A percentile compares a stretch with the other conserved stretches of the same genome.
phyloP scores from a whole-genome alignment of 306 rosid genomes.

The Purshia tridentata region DNA sequence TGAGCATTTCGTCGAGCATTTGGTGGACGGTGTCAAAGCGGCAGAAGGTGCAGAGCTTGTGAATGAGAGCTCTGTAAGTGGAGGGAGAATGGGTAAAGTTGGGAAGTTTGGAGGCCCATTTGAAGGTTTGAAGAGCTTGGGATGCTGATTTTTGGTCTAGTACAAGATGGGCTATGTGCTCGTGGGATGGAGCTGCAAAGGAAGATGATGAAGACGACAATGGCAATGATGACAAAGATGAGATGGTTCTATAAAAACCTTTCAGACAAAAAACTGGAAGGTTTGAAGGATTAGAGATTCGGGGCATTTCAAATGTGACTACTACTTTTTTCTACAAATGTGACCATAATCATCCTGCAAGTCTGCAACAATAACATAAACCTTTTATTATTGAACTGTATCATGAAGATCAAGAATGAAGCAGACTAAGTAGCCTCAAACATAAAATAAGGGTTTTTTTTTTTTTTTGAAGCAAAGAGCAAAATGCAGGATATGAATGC shows the following conservation, averaged over 20 bases:
- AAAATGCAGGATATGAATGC: too few relatives aligned
- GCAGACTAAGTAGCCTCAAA: not conserved
- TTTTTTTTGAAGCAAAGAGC: not conserved
- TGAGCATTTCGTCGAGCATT: conserved; percentile 74
- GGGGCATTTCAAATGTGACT: not conserved
- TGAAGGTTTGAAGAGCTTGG: conserved; percentile 55
- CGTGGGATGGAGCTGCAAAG: conserved; percentile 38
- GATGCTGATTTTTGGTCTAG: conserved; percentile 56
- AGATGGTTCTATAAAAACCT: conserved; percentile 3
- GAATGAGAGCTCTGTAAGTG: conserved; percentile 65
- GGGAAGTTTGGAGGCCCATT: conserved; percentile 68
- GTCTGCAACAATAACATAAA: too few relatives aligned
- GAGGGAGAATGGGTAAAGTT: conserved; percentile 54
- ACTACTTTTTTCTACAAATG: not conserved
- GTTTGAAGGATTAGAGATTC: not conserved
- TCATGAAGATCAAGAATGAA: conserved; percentile 18
- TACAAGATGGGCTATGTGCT: conserved; percentile 51
- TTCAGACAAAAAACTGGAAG: not conserved
- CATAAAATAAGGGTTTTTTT: not conserved
- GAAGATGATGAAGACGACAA: conserved; percentile 23
- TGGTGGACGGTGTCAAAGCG: conserved; percentile 60
- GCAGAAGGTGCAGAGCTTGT: conserved; percentile 58
- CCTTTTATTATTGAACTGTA: too few relatives aligned
- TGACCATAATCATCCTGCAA: too few relatives aligned
- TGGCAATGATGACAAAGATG: not conserved